These are phyloP conservation scores for Citrus sinensis DNA, from an alignment of 345 rosid genomes.

Conservation along the genomic window DVS_A1.0 CM039165.1:8786001-8786500, in stretches of 20 bases:
- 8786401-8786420: not conserved
- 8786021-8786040: not conserved
- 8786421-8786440: not conserved
- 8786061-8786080: constrained; percentile 77
- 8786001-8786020: not conserved
- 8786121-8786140: constrained; percentile 97
- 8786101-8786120: constrained; percentile 97
- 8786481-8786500: not conserved
- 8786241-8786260: constrained; percentile 39
- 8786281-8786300: not conserved
- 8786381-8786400: not conserved
- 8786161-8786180: constrained; percentile 61
- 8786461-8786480: not conserved
- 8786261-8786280: not conserved
- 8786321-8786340: not conserved
- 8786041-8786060: constrained; percentile 54
- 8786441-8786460: not conserved
- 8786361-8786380: not conserved
- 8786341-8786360: not conserved
- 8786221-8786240: constrained; percentile 96
- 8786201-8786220: constrained; percentile 95
- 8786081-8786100: constrained; percentile 89
- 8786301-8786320: not conserved
- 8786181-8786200: constrained; percentile 73
- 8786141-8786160: constrained; percentile 90